These are phyloP conservation scores for Chamaecyparis obtusa DNA, from an alignment of 75 land plant species.

Conservation along the genomic window DNA sequence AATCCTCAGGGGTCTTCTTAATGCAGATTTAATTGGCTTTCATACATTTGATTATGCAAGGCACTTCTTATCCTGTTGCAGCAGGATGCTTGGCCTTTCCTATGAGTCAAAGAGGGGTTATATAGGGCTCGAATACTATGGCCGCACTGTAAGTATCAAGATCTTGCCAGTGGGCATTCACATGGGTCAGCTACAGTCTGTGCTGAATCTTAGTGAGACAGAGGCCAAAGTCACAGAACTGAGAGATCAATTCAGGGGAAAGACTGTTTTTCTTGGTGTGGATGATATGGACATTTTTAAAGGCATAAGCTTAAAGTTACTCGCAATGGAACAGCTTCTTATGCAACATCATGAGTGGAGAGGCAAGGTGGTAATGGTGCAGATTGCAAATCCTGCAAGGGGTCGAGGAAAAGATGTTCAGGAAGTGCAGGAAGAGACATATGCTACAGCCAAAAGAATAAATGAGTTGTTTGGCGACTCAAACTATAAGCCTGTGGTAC, in stretches of 20 bases:
- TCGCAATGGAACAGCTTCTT: slow-evolving; percentile 48
- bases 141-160: slow-evolving; percentile 48
- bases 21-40: slow-evolving; percentile 40
- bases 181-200: slow-evolving; percentile 46
- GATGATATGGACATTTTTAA: slow-evolving; percentile 56
- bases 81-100: slow-evolving; percentile 38
- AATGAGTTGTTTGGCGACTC: slow-evolving; percentile 28
- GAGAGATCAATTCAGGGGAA: slow-evolving; percentile 28
- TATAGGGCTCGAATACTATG: slow-evolving; percentile 55
- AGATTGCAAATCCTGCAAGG: slow-evolving; percentile 49
- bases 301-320: slow-evolving; percentile 39
- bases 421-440: slow-evolving; percentile 38
- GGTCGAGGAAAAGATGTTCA: slow-evolving; percentile 40
- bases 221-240: slow-evolving; percentile 37
- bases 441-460: slow-evolving; percentile 32
- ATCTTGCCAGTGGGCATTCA: slow-evolving; percentile 54
- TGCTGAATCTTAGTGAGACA: slow-evolving; percentile 27
- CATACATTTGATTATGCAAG: slow-evolving; percentile 48
- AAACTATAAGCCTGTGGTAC: slow-evolving; percentile 63
- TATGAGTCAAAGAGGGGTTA: slow-evolving; percentile 57
- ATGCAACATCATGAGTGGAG: slow-evolving; percentile 39
- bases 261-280: slow-evolving; percentile 38
- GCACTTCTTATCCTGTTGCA: slow-evolving; percentile 46
- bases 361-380: slow-evolving; percentile 49
- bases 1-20: slow-evolving; percentile 30